Evolutionary conservation across 2,329 filamentous ascomycete species (phyloP).

Genomic region (Xylogone sp.): DNA sequence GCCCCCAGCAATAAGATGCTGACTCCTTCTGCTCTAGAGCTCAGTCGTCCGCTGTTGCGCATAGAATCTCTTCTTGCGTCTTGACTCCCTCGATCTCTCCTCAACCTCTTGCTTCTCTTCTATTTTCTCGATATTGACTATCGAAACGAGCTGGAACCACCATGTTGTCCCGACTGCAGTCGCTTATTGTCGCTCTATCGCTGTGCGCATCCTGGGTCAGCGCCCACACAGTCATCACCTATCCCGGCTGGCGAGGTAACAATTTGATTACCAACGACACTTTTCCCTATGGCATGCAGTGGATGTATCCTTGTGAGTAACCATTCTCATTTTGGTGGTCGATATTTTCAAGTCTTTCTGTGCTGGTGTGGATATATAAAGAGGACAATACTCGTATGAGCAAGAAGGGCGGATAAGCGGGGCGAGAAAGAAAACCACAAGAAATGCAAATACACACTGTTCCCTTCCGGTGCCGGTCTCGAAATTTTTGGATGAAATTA

Average conservation of each 20-base stretch:
- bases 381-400: no score
- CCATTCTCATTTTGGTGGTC: conserved; percentile 3
- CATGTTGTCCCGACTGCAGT: conserved; percentile 8
- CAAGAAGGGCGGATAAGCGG: no score
- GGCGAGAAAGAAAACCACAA: not conserved
- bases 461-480: no score
- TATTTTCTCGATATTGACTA: conserved; percentile 3
- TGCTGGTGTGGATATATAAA: not conserved
- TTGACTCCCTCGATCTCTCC: not conserved
- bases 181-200: conserved; percentile 8
- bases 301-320: conserved; percentile 34
- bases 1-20: no score
- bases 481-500: no score
- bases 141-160: conserved; percentile 1
- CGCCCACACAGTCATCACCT: conserved; percentile 36
- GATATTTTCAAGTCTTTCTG: not conserved
- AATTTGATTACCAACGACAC: conserved; percentile 33
- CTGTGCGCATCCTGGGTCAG: conserved; percentile 22
- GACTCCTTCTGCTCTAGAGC: no score
- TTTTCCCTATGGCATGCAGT: conserved; percentile 33
- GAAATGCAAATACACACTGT: not conserved
- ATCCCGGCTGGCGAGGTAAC: conserved; percentile 36
- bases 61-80: no score
- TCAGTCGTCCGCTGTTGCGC: no score
- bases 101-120: not conserved